phyloP scores from a whole-genome alignment of 495 filamentous ascomycete genomes.

The Letharia lupina region DNA sequence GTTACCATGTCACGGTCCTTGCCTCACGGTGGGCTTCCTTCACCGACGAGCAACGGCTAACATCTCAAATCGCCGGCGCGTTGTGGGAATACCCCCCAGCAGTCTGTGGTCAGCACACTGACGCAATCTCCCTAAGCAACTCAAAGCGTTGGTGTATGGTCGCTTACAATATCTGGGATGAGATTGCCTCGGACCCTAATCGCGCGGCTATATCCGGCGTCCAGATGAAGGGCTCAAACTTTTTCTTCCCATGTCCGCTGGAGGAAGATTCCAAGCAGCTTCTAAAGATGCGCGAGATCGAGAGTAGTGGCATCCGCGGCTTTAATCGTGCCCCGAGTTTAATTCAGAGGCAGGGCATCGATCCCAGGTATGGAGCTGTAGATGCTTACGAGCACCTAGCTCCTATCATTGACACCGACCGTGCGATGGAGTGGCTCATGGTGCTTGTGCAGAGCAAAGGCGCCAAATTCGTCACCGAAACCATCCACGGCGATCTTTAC shows the following conservation, averaged over 20 bases:
- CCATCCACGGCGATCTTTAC: conserved; percentile 35
- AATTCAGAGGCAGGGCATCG: conserved; percentile 32
- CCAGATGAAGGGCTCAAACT: conserved; percentile 34
- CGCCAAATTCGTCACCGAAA: conserved; percentile 34
- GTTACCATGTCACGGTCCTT: conserved; percentile 42
- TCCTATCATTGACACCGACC: conserved; percentile 46
- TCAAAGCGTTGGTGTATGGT: conserved; percentile 41
- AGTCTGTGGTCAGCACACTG: conserved; percentile 41
- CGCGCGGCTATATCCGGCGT: conserved; percentile 35
- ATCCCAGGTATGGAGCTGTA: conserved; percentile 34
- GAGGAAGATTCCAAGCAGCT: conserved; percentile 31
- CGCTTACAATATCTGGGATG: conserved; percentile 37
- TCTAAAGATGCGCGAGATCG: conserved; percentile 35
- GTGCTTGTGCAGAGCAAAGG: conserved; percentile 40
- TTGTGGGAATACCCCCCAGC: conserved; percentile 45
- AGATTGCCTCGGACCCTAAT: conserved; percentile 30
- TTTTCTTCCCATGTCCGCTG: conserved; percentile 34
- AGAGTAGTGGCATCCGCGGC: conserved; percentile 31
- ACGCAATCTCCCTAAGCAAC: conserved; percentile 32
- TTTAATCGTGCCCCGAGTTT: conserved; percentile 34
- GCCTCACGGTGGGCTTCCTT: conserved; percentile 38
- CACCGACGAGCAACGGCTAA: conserved; percentile 32
- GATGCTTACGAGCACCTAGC: conserved; percentile 43
- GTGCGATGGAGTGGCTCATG: conserved; percentile 39
- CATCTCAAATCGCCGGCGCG: conserved; percentile 44